A percentile compares a stretch with the other conserved stretches of the same genome.
Conservation (phyloP, 2,329 filamentous ascomycete species). For the Eurotiales sp. region DNA sequence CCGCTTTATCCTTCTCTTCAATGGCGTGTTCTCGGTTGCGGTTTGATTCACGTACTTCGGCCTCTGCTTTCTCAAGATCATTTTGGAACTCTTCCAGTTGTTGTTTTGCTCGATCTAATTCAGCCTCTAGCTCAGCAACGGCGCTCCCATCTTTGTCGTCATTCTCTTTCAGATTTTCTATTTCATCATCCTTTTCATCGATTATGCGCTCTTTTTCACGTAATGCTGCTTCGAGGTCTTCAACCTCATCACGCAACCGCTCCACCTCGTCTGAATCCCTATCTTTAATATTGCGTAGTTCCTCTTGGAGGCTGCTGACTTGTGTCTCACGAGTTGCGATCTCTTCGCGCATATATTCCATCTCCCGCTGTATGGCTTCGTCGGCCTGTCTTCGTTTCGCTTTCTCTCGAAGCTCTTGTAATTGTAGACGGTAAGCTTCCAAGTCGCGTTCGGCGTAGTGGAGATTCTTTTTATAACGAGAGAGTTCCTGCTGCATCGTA, state of each 20-base stretch:
- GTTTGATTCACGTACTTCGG: conserved; percentile 39
- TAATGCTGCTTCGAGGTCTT: conserved; percentile 70
- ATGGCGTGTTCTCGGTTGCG: conserved; percentile 47
- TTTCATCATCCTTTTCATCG: conserved; percentile 69
- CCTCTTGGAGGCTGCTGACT: conserved; percentile 43
- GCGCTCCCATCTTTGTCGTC: conserved; percentile 40
- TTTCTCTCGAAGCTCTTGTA: conserved; percentile 77
- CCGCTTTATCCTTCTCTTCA: conserved; percentile 49
- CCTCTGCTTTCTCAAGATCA: conserved; percentile 35
- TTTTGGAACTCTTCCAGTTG: conserved; percentile 44
- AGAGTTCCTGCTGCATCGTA: conserved; percentile 82
- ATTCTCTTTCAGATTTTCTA: conserved; percentile 61
- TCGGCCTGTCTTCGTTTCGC: conserved; percentile 72
- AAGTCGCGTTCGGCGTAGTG: conserved; percentile 79
- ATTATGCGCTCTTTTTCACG: conserved; percentile 72
- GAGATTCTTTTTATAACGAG: conserved; percentile 80
- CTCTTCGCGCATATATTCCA: conserved; percentile 49
- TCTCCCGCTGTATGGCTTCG: conserved; percentile 63
- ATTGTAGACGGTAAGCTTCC: conserved; percentile 75
- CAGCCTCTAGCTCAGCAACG: conserved; percentile 47
- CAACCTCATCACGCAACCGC: conserved; percentile 68
- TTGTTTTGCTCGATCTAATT: conserved; percentile 44
- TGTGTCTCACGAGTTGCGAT: conserved; percentile 46
- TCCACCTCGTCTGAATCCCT: conserved; percentile 57
- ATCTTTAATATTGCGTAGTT: conserved; percentile 55